Conservation (phyloP, 23 red algal genomes). For the Gracilariopsis chorda region DNA sequence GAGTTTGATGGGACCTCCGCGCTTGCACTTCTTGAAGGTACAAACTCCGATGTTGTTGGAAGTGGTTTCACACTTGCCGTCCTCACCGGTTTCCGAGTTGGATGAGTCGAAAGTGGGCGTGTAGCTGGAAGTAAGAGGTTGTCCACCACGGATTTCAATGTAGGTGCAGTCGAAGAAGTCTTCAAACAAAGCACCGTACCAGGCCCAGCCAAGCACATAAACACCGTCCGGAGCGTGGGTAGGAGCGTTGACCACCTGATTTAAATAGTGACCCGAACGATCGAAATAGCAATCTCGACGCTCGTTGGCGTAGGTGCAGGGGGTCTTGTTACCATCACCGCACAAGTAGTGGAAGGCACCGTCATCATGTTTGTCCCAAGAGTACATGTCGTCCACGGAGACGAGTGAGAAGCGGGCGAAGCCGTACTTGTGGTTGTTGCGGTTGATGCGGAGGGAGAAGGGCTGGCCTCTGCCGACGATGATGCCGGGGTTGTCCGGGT, state of each 20-base stretch:
- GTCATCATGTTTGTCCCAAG: slow-evolving; percentile 18
- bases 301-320: not conserved
- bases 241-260: slow-evolving; percentile 3
- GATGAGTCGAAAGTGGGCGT: slow-evolving; percentile 14
- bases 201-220: slow-evolving; percentile 70
- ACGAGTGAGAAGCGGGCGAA: slow-evolving; percentile 20
- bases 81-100: not conserved
- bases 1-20: not conserved
- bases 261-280: not conserved
- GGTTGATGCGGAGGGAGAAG: slow-evolving; percentile 9
- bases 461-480: not conserved
- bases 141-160: slow-evolving; percentile 22
- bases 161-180: slow-evolving; percentile 33
- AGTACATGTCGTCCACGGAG: not conserved
- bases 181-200: slow-evolving; percentile 44
- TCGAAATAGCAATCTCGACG: slow-evolving; percentile 7
- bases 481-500: not conserved
- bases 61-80: not conserved
- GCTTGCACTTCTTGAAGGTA: not conserved
- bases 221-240: slow-evolving; percentile 23
- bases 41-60: not conserved
- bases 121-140: not conserved
- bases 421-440: slow-evolving; percentile 41
- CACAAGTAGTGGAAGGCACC: slow-evolving; percentile 25
- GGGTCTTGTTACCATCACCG: not conserved